phyloP scores from a whole-genome alignment of 306 rosid genomes.

The Carpinus viminea region DNA sequence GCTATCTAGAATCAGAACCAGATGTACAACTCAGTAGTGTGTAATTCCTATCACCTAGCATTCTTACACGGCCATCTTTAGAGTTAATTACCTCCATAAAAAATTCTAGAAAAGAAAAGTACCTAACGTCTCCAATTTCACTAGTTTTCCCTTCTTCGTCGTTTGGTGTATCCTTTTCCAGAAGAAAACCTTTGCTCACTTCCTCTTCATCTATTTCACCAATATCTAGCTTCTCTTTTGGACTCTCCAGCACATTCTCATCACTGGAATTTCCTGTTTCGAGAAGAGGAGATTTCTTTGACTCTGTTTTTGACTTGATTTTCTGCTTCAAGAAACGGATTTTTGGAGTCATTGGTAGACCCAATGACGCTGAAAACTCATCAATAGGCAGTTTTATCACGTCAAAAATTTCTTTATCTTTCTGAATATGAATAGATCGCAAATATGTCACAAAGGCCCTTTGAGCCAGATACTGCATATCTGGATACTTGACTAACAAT shows the following conservation, averaged over 20 bases:
- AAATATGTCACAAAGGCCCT: constrained; percentile 78
- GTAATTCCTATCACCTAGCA: background rate
- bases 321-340: constrained; percentile 66
- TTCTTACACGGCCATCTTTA: background rate
- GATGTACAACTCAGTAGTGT: background rate
- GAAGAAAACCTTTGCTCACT: constrained; percentile 43
- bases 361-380: constrained; percentile 76
- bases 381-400: constrained; percentile 69
- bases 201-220: constrained; percentile 44
- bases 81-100: background rate
- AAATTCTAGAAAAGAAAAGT: constrained; percentile 23
- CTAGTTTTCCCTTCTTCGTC: constrained; percentile 35
- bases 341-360: constrained; percentile 85
- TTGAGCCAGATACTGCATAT: constrained; percentile 65
- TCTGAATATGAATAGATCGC: constrained; percentile 67
- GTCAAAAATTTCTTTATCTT: constrained; percentile 89
- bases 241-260: constrained; percentile 37
- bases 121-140: constrained; percentile 52
- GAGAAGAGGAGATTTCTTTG: constrained; percentile 29
- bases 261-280: constrained; percentile 43
- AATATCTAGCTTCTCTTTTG: constrained; percentile 46
- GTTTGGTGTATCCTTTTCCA: constrained; percentile 30
- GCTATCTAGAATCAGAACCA: background rate
- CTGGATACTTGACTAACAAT: constrained; percentile 77
- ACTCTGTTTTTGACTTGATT: constrained; percentile 41